Evolutionary conservation across 106 monocot genomes (phyloP).

Genomic region (Acanthochlamys bracteata): DNA sequence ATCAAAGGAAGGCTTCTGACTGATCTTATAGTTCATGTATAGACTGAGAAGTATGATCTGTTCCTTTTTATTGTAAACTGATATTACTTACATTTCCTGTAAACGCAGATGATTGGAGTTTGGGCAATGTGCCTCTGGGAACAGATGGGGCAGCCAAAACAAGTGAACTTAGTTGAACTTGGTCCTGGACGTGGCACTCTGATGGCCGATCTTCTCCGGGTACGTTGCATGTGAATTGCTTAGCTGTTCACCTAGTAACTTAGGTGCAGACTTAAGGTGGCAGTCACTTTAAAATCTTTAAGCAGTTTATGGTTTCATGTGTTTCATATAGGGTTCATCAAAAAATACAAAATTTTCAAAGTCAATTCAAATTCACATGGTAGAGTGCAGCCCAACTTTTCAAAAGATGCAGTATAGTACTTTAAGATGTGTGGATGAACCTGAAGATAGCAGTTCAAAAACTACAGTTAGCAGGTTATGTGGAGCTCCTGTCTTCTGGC

Average conservation of each 20-base stretch:
- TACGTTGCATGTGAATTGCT: conserved; percentile 18
- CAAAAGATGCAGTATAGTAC: conserved; percentile 61
- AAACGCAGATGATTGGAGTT: conserved; percentile 78
- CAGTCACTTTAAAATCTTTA: no score
- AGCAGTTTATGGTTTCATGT: not conserved
- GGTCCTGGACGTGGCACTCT: conserved; percentile 95
- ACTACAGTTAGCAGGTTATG: conserved; percentile 35
- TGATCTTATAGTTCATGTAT: no score
- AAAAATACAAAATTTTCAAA: conserved; percentile 71
- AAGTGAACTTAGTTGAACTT: conserved; percentile 81
- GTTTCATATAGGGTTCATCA: conserved; percentile 66
- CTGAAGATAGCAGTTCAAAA: conserved; percentile 17
- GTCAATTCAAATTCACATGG: conserved; percentile 68
- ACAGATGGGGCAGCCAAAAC: conserved; percentile 76
- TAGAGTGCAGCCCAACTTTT: conserved; percentile 91
- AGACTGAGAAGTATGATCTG: not conserved
- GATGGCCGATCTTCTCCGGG: conserved; percentile 91
- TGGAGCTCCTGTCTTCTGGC: conserved; percentile 59
- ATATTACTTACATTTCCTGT: not conserved
- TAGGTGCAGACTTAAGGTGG: no score
- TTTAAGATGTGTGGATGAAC: conserved; percentile 59
- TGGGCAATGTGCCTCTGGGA: conserved; percentile 98
- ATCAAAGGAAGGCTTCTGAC: no score
- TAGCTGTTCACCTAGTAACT: not conserved
- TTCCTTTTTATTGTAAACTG: not conserved